Evolutionary conservation across 768 basidiomycete genomes (phyloP).

Genomic region (Gyrodon lividus): DNA sequence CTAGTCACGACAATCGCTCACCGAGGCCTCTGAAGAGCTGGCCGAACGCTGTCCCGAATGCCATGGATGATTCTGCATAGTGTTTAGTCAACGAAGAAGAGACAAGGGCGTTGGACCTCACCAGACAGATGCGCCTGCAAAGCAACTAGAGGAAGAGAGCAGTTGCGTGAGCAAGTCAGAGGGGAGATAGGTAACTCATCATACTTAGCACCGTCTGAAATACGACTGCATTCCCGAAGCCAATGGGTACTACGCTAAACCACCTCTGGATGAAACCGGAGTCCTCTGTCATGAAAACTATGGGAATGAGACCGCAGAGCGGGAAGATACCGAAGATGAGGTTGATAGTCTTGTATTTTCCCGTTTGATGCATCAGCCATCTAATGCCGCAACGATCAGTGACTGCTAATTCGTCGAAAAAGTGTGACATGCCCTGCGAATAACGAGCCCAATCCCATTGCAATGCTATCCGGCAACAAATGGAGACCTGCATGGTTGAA

Average conservation of each 20-base stretch:
- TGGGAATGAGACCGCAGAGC: slow-evolving; percentile 8
- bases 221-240: slow-evolving; percentile 16
- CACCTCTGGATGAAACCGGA: slow-evolving; percentile 9
- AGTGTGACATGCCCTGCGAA: slow-evolving; percentile 2
- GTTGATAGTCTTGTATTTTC: slow-evolving; percentile 10
- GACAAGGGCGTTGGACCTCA: neutral
- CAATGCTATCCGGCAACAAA: slow-evolving; percentile 13
- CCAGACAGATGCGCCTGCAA: slow-evolving; percentile 12
- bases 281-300: slow-evolving; percentile 9
- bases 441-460: slow-evolving; percentile 12
- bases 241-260: slow-evolving; percentile 17
- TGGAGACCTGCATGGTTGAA: slow-evolving; percentile 8
- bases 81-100: neutral
- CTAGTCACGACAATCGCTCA: neutral
- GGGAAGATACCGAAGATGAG: slow-evolving; percentile 12
- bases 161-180: neutral
- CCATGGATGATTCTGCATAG: slow-evolving; percentile 2
- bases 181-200: neutral
- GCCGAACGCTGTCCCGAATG: slow-evolving; percentile 21
- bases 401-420: neutral
- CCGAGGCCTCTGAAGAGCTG: slow-evolving; percentile 23
- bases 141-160: slow-evolving; percentile 5
- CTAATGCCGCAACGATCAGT: neutral
- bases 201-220: slow-evolving; percentile 11
- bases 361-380: slow-evolving; percentile 12